Evolutionary conservation across 192 early-diverging fungal species (phyloP), one percentile per base, ranked within the genome.

Genomic region (Chytriomyces hyalinus): DNA sequence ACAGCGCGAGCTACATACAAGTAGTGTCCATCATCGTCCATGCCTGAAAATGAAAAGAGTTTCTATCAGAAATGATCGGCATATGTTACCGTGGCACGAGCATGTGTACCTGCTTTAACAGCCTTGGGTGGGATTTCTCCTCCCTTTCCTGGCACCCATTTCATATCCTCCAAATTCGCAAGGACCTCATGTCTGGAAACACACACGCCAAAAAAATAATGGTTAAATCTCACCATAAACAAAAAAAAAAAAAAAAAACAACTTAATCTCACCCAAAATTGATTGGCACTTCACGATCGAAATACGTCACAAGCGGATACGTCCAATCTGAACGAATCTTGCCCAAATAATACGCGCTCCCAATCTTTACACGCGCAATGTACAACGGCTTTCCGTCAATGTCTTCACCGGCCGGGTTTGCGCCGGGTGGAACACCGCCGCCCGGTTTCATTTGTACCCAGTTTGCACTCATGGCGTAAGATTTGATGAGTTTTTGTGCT

Each of bases 281-380:
- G 45, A 78, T 70, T n/a, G 13, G n/a, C 5, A 78, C 67, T 46
- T 78, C 76, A 36, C 67, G 65, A 22, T 48, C 67, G 43, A 60
- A 67, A 48, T 69, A 78, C n/a, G 46, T 48, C 5, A 78, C 67
- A n/a, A 70, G 61, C 6, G 76, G 65, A 17, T 44, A 15, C 36
- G 17, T n/a, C 6, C 15, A 28, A 24, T 53, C 59, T 0, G 48
- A 48, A 11, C 47, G 53, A 60, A 68, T 70, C 22, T 78, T 78
- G 36, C 76, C 76, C n/a, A 70, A 28, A 9, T 61, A 43, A 8
- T 60, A 62, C n/a, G 49, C 17, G n/a, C 28, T 28, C 9, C 76
- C 76, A 70, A 78, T 70, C 48, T 78, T 78, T 7, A 70, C 76
- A 6, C 76, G 65, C 7, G 76, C 65, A 61, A 78, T 61, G 51